Conservation (phyloP, 2,329 filamentous ascomycete species). For the Orbilia quercus region DNA sequence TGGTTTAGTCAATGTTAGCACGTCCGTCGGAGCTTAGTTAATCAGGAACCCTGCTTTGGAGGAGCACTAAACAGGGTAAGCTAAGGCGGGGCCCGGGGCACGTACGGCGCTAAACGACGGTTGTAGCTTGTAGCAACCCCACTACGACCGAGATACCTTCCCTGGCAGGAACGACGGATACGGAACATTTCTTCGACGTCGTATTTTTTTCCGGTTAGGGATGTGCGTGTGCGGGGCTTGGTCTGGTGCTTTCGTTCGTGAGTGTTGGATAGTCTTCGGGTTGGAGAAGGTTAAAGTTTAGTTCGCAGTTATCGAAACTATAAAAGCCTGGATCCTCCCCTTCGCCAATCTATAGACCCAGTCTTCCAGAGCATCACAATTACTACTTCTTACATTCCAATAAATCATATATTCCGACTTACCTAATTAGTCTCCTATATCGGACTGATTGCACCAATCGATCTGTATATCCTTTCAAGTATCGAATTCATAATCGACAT, state of each 20-base stretch:
- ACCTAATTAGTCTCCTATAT: constrained; percentile 8
- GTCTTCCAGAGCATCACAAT: constrained; percentile 12
- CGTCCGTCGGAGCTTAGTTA: constrained; percentile 35
- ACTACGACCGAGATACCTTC: background rate
- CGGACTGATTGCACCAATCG: constrained; percentile 19
- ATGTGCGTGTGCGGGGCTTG: constrained; percentile 19
- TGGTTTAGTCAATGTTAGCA: constrained; percentile 49
- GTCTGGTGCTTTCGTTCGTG: background rate
- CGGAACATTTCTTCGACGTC: constrained; percentile 6
- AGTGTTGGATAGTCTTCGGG: constrained; percentile 9
- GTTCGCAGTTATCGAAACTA: background rate
- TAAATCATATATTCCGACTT: background rate
- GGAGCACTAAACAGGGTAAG: background rate
- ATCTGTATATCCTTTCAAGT: constrained; percentile 30
- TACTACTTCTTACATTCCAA: constrained; percentile 14
- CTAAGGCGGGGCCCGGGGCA: constrained; percentile 31
- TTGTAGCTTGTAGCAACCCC: constrained; percentile 13
- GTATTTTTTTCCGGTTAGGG: background rate
- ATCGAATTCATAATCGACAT: constrained; percentile 16
- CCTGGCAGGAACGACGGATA: constrained; percentile 21
- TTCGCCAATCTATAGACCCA: background rate
- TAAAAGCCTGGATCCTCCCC: constrained; percentile 25
- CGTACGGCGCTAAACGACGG: constrained; percentile 17
- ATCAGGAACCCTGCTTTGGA: constrained; percentile 33
- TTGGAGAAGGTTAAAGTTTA: background rate